Percentiles rank a stretch among this genome's conserved stretches.
phyloP scores from a whole-genome alignment of 179 eudicot genomes.

The Beta macrorhiza region DNA sequence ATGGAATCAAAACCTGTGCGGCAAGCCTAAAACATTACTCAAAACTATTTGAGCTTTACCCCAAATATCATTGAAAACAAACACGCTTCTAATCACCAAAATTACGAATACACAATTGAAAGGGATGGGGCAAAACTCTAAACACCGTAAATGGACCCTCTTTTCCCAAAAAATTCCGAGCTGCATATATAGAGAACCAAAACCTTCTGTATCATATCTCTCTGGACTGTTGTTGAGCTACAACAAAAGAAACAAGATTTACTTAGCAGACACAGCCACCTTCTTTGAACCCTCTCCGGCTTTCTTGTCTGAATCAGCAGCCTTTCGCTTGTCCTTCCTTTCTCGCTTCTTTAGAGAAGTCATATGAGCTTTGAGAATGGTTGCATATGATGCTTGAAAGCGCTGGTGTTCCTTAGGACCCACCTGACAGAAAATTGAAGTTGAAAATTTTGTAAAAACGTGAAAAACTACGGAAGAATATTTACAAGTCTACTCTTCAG shows the following conservation, averaged over 20 bases:
- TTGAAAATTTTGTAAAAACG: no score
- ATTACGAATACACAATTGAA: background rate
- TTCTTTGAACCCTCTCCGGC: constrained; percentile 33
- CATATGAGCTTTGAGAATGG: constrained; percentile 91
- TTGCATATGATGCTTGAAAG: constrained; percentile 89
- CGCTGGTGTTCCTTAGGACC: constrained; percentile 87
- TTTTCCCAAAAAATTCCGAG: constrained; percentile 14
- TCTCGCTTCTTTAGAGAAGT: constrained; percentile 90
- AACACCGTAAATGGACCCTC: background rate
- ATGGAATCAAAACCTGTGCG: background rate
- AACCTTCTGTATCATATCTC: constrained; percentile 2
- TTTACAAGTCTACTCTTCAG: background rate
- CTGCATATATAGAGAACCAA: constrained; percentile 15
- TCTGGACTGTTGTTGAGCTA: constrained; percentile 1
- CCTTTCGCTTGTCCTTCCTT: constrained; percentile 76
- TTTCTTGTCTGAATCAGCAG: constrained; percentile 46
- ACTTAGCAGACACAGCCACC: constrained; percentile 32
- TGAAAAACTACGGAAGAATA: background rate
- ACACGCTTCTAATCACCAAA: background rate
- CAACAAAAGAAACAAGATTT: background rate
- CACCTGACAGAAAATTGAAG: constrained; percentile 42
- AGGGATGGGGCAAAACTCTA: constrained; percentile 12
- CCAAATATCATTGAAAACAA: constrained; percentile 2
- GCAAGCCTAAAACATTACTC: background rate
- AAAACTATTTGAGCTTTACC: background rate